Conservation (phyloP, 352 stramenopile genomes). For the Phytophthora litchii region DNA sequence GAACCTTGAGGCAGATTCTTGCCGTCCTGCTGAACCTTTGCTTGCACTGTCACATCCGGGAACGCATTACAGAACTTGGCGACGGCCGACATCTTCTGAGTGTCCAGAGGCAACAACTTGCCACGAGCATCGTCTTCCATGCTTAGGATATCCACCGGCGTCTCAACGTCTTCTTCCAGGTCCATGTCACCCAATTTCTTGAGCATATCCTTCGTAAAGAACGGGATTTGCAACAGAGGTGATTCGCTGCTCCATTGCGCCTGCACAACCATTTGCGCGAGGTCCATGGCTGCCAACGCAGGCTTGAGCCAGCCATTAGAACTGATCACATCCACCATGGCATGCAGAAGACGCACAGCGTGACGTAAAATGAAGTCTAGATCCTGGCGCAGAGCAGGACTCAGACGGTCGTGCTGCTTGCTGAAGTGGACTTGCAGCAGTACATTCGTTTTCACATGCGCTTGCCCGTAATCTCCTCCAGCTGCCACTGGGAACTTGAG, state of each 20-base stretch:
- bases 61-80: constrained; percentile 99
- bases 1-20: constrained; percentile 93
- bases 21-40: constrained; percentile 89
- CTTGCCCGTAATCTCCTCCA: constrained; percentile 90
- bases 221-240: constrained; percentile 95
- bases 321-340: constrained; percentile 99
- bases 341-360: constrained; percentile 94
- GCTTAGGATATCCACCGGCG: constrained; percentile 86
- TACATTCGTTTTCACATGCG: constrained; percentile 96
- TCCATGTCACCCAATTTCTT: constrained; percentile 59
- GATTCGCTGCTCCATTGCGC: constrained; percentile 98
- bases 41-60: constrained; percentile 97
- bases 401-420: constrained; percentile 90
- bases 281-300: constrained; percentile 98
- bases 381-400: constrained; percentile 92
- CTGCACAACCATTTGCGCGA: constrained; percentile 99
- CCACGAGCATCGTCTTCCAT: constrained; percentile 94
- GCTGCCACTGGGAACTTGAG: constrained; percentile 92
- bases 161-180: constrained; percentile 78
- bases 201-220: constrained; percentile 94
- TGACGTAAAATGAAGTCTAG: constrained; percentile 92
- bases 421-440: constrained; percentile 98
- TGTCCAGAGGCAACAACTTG: constrained; percentile 86
- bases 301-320: constrained; percentile 99
- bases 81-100: constrained; percentile 96